Evolutionary conservation across 306 rosid species (phyloP).

Genomic region (Benincasa hispida): DNA sequence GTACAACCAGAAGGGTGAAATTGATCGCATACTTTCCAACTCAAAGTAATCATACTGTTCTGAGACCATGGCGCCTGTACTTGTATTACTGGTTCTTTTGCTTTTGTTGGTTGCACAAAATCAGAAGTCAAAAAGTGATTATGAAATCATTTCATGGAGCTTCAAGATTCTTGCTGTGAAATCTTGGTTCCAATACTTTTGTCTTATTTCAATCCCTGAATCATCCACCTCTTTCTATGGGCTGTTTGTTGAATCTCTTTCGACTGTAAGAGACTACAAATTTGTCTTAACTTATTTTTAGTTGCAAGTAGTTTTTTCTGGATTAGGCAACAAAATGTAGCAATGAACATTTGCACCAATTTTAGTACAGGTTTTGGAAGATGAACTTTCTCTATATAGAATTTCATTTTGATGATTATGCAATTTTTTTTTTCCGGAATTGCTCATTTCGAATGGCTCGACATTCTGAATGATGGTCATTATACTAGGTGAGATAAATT

Average conservation of each 20-base stretch:
- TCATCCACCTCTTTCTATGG: constrained; percentile 2
- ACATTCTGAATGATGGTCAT: background rate
- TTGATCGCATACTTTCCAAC: constrained; percentile 47
- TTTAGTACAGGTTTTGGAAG: background rate
- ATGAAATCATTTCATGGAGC: background rate
- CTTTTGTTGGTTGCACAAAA: constrained; percentile 1
- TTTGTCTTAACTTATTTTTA: background rate
- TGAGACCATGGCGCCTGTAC: background rate
- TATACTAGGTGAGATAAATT: background rate
- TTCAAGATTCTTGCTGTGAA: constrained; percentile 5
- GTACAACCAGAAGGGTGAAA: constrained; percentile 84
- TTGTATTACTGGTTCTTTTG: background rate
- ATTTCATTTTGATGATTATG: background rate
- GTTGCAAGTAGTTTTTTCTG: background rate
- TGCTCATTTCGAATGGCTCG: background rate
- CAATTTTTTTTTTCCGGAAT: background rate
- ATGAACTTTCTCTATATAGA: background rate
- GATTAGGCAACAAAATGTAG: background rate
- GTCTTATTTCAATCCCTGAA: background rate
- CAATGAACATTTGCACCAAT: background rate
- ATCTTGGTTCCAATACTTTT: background rate
- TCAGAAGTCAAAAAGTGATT: background rate
- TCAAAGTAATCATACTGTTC: background rate
- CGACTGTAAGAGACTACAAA: background rate
- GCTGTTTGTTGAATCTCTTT: background rate